phyloP scores from a whole-genome alignment of 2,329 filamentous ascomycete species.

The Paraphoma chrysanthemicola region DNA sequence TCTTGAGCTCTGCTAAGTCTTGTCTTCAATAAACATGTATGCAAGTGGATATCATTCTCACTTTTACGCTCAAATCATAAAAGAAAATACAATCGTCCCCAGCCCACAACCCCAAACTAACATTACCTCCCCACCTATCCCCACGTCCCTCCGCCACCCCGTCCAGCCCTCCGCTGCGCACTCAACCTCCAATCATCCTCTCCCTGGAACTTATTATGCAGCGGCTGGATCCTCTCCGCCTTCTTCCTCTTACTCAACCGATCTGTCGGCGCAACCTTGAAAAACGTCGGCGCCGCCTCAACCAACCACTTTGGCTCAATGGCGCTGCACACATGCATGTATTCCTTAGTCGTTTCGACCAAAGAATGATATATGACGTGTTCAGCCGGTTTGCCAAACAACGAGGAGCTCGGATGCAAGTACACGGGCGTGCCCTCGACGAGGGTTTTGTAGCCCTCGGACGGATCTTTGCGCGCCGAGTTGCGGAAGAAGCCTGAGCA shows the following conservation, averaged over 20 bases:
- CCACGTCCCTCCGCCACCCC: slow-evolving; percentile 94
- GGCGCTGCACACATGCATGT: slow-evolving; percentile 92
- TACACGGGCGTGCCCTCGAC: slow-evolving; percentile 95
- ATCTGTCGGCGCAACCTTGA: slow-evolving; percentile 93
- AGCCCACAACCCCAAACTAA: no score
- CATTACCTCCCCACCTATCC: slow-evolving; percentile 59
- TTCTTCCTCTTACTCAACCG: slow-evolving; percentile 88
- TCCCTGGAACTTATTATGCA: slow-evolving; percentile 90
- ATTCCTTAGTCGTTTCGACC: slow-evolving; percentile 94
- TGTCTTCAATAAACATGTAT: no score
- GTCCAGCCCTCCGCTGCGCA: slow-evolving; percentile 82
- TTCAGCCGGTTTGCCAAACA: slow-evolving; percentile 95
- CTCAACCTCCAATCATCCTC: slow-evolving; percentile 96
- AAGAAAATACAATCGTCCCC: no score
- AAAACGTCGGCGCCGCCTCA: slow-evolving; percentile 97
- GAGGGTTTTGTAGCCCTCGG: slow-evolving; percentile 97
- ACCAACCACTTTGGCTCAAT: slow-evolving; percentile 96
- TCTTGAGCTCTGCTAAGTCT: not conserved
- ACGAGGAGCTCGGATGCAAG: slow-evolving; percentile 86
- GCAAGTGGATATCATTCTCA: not conserved
- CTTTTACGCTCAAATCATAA: not conserved
- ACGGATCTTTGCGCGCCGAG: slow-evolving; percentile 89
- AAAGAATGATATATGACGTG: slow-evolving; percentile 94
- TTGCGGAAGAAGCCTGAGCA: slow-evolving; percentile 97
- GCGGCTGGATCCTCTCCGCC: slow-evolving; percentile 90